Percentiles rank a stretch among this genome's conserved stretches.
These are phyloP conservation scores for Pseudogymnoascus sp. DNA, from an alignment of 2,329 filamentous ascomycete genomes.

Conservation along the genomic window DNA sequence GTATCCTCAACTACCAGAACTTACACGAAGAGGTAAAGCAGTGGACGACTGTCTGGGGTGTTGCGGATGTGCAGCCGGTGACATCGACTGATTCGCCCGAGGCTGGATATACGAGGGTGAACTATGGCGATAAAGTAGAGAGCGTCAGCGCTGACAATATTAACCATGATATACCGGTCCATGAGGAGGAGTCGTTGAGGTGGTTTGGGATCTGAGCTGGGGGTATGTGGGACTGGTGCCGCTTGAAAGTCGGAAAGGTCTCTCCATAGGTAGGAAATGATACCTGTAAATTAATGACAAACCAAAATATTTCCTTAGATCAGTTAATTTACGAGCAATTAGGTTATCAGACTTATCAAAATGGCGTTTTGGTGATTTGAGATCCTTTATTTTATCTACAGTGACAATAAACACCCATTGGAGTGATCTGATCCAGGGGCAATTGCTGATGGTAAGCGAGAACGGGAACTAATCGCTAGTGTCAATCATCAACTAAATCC, in stretches of 20 bases:
- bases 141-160: background rate
- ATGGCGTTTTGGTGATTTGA: background rate
- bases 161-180: background rate
- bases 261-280: background rate
- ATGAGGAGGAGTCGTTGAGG: background rate
- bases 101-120: background rate
- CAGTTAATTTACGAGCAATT: background rate
- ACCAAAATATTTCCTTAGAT: background rate
- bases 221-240: background rate
- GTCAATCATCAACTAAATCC: background rate
- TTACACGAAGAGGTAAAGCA: too few relatives aligned
- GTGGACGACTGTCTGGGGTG: too few relatives aligned
- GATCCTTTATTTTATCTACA: background rate
- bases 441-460: background rate
- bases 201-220: background rate
- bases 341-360: background rate
- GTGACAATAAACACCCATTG: background rate
- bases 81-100: background rate
- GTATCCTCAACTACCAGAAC: too few relatives aligned
- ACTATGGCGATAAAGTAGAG: background rate
- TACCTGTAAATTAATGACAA: background rate
- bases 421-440: background rate
- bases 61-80: too few relatives aligned
- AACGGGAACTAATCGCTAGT: background rate
- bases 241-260: background rate